Percentiles rank a stretch among this genome's conserved stretches.
Conservation (phyloP, 768 basidiomycete species). For the Russula sp. region DNA sequence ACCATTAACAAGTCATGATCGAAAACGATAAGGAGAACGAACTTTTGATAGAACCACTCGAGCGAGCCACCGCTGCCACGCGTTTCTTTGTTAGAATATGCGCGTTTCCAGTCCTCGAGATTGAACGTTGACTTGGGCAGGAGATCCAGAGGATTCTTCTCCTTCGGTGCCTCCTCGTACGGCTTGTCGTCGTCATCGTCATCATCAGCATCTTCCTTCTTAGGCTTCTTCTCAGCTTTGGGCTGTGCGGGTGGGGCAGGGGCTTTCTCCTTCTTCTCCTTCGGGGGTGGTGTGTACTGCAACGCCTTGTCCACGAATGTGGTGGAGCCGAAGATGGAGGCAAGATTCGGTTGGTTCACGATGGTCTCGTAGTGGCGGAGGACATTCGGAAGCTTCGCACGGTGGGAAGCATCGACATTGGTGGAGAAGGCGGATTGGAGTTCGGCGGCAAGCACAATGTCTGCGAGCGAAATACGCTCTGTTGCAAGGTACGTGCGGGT, state of each 20-base stretch:
- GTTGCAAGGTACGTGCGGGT: constrained; percentile 87
- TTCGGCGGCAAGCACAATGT: constrained; percentile 64
- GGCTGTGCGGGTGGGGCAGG: constrained; percentile 40
- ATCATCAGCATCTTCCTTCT: constrained; percentile 51
- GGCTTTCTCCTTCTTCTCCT: constrained; percentile 41
- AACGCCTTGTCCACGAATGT: constrained; percentile 64
- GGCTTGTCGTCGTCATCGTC: constrained; percentile 80
- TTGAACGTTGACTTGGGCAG: constrained; percentile 86
- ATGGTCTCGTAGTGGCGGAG: constrained; percentile 87
- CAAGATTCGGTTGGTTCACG: constrained; percentile 76
- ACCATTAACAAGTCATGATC: constrained; percentile 17
- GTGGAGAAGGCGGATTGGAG: constrained; percentile 52
- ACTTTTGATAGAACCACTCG: constrained; percentile 98
- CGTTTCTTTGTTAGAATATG: constrained; percentile 98
- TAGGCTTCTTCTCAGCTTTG: constrained; percentile 62
- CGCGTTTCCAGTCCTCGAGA: constrained; percentile 95
- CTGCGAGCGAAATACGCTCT: constrained; percentile 93
- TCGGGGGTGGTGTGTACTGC: constrained; percentile 66
- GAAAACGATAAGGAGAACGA: constrained; percentile 34
- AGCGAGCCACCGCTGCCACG: constrained; percentile 75
- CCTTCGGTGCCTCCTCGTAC: constrained; percentile 75
- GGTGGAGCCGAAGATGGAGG: constrained; percentile 59
- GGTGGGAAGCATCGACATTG: constrained; percentile 62
- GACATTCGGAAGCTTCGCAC: constrained; percentile 68
- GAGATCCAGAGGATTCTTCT: constrained; percentile 90